phyloP scores from a whole-genome alignment of 148 eudicot genomes.

The Camellia japonica region DNA sequence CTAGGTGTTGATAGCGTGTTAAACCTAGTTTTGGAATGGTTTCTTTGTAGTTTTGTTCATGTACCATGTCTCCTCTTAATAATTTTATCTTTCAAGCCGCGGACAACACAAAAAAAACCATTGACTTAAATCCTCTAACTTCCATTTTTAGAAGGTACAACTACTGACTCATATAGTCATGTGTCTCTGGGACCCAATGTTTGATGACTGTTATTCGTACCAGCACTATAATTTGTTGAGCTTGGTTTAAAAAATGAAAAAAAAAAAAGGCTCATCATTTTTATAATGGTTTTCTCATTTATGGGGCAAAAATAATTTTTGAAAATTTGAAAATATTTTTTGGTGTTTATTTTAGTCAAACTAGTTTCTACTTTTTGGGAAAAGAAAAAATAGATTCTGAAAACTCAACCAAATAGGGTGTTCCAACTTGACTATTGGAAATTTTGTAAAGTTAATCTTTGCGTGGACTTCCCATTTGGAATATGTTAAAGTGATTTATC shows the following conservation, averaged over 20 bases:
- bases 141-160: background rate
- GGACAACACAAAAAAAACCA: background rate
- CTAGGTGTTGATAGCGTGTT: background rate
- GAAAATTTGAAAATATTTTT: no score
- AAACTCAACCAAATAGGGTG: background rate
- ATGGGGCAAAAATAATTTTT: no score
- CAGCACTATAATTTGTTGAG: background rate
- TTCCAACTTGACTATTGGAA: background rate
- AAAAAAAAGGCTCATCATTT: no score
- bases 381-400: no score
- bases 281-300: no score
- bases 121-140: background rate
- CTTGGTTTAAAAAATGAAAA: background rate
- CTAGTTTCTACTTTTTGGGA: no score
- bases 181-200: background rate
- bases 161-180: background rate
- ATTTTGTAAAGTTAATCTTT: background rate
- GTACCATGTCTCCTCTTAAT: constrained; percentile 1
- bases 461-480: background rate
- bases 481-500: background rate
- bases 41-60: background rate
- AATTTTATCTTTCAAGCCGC: background rate
- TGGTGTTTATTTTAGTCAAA: no score
- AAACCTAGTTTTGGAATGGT: background rate
- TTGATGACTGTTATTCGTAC: background rate